phyloP scores from a whole-genome alignment of 306 rosid genomes.

The Herpetospermum pedunculosum region DNA sequence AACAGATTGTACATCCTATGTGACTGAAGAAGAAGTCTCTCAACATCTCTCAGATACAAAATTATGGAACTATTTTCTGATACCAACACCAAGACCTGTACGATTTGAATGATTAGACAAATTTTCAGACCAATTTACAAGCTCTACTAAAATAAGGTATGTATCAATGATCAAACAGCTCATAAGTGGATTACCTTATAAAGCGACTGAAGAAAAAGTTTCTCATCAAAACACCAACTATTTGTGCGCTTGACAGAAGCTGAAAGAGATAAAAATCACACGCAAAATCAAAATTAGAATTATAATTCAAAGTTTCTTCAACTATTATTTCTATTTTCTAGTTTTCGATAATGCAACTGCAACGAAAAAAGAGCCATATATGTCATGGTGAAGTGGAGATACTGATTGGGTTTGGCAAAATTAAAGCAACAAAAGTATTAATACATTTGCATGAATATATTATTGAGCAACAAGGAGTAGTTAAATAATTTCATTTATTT shows the following conservation, averaged over 20 bases:
- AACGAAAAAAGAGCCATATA: neutral
- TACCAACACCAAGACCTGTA: constrained; percentile 62
- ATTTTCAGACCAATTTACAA: neutral
- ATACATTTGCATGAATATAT: neutral
- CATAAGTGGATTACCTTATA: constrained; percentile 54
- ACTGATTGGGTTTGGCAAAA: neutral
- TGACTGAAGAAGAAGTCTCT: constrained; percentile 57
- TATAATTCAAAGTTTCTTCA: neutral
- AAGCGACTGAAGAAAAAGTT: constrained; percentile 65
- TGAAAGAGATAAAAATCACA: constrained; percentile 26
- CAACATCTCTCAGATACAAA: constrained; percentile 69
- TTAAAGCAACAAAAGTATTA: neutral
- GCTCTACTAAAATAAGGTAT: neutral
- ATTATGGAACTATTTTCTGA: constrained; percentile 65
- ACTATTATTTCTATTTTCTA: neutral
- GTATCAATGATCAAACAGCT: neutral
- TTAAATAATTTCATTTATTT: neutral
- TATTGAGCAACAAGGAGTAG: neutral
- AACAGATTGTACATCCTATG: constrained; percentile 53
- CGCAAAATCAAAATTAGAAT: constrained; percentile 7
- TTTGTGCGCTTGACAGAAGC: constrained; percentile 42
- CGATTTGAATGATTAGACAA: neutral
- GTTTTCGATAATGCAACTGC: neutral
- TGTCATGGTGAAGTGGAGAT: neutral
- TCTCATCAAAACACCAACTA: constrained; percentile 80